phyloP scores from a whole-genome alignment of 371 early-diverging fungal genomes.

The Apophysomyces elegans region DNA sequence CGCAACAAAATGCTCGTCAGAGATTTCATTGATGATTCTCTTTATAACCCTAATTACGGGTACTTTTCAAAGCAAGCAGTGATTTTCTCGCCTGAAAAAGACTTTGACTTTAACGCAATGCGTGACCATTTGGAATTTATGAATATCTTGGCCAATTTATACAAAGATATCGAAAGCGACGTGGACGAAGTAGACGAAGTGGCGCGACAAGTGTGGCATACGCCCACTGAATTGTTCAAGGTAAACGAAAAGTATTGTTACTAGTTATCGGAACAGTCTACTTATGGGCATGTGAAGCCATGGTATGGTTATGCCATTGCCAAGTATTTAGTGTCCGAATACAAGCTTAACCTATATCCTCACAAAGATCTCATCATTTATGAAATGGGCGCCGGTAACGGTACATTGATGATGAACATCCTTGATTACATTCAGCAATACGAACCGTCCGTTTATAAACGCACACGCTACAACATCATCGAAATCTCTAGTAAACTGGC shows the following conservation, averaged over 20 bases:
- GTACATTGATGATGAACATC: slow-evolving; percentile 92
- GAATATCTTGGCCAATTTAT: slow-evolving; percentile 76
- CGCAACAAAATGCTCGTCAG: slow-evolving; percentile 76
- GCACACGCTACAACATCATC: slow-evolving; percentile 86
- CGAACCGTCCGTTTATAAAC: slow-evolving; percentile 81
- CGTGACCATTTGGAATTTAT: slow-evolving; percentile 84
- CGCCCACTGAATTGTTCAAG: slow-evolving; percentile 95
- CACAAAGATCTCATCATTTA: slow-evolving; percentile 81
- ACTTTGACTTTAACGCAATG: slow-evolving; percentile 72
- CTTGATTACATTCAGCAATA: slow-evolving; percentile 81
- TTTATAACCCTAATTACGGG: slow-evolving; percentile 95
- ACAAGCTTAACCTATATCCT: slow-evolving; percentile 65
- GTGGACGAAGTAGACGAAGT: slow-evolving; percentile 61
- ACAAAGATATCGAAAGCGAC: slow-evolving; percentile 79
- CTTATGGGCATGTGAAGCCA: slow-evolving; percentile 52
- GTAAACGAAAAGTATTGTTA: slow-evolving; percentile 37
- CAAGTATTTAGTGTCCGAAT: slow-evolving; percentile 83
- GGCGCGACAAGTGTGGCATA: slow-evolving; percentile 95
- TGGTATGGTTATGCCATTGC: slow-evolving; percentile 94
- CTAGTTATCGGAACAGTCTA: neutral
- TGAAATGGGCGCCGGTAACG: slow-evolving; percentile 98
- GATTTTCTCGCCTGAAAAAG: slow-evolving; percentile 80
- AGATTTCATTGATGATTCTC: slow-evolving; percentile 94
- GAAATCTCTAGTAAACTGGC: slow-evolving; percentile 90
- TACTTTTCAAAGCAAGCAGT: slow-evolving; percentile 95